phyloP scores from a whole-genome alignment of 2,329 filamentous ascomycete genomes.

The Penicillium nordicum region DNA sequence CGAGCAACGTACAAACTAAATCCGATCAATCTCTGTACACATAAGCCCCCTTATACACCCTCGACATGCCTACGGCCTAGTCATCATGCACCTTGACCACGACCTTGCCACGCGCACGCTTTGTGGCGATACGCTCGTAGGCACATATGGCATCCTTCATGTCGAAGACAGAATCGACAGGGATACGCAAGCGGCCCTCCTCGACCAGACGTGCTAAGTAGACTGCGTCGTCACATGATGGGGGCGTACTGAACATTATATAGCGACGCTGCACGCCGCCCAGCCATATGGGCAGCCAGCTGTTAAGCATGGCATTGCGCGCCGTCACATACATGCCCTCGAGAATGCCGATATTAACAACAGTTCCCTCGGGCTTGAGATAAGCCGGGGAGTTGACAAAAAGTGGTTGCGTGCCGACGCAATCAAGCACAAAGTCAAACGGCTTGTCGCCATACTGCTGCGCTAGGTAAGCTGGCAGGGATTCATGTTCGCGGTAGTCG shows the following conservation, averaged over 20 bases:
- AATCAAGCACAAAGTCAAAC: slow-evolving; percentile 21
- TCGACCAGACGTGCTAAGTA: slow-evolving; percentile 9
- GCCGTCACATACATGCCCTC: not conserved
- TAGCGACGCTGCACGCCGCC: slow-evolving; percentile 16
- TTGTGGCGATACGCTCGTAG: slow-evolving; percentile 14
- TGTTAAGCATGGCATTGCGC: slow-evolving; percentile 3
- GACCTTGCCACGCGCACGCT: slow-evolving; percentile 14
- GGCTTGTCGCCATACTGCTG: slow-evolving; percentile 11
- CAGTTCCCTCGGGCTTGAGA: slow-evolving; percentile 10
- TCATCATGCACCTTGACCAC: slow-evolving; percentile 10
- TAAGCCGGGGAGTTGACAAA: slow-evolving; percentile 17
- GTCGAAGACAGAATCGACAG: slow-evolving; percentile 14
- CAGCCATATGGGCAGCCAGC: slow-evolving; percentile 8
- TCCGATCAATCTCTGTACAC: not conserved
- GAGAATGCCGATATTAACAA: slow-evolving; percentile 10
- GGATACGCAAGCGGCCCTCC: slow-evolving; percentile 7
- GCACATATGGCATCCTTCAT: slow-evolving; percentile 11
- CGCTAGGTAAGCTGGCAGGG: slow-evolving; percentile 10
- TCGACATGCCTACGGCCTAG: not conserved
- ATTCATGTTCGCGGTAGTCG: slow-evolving; percentile 10
- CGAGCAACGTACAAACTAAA: not conserved
- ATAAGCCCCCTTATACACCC: not conserved
- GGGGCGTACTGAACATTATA: slow-evolving; percentile 15
- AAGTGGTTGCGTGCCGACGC: slow-evolving; percentile 19
- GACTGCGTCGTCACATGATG: slow-evolving; percentile 4